Conservation (phyloP, 768 basidiomycete genomes). For the Nidula microcarpa region DNA sequence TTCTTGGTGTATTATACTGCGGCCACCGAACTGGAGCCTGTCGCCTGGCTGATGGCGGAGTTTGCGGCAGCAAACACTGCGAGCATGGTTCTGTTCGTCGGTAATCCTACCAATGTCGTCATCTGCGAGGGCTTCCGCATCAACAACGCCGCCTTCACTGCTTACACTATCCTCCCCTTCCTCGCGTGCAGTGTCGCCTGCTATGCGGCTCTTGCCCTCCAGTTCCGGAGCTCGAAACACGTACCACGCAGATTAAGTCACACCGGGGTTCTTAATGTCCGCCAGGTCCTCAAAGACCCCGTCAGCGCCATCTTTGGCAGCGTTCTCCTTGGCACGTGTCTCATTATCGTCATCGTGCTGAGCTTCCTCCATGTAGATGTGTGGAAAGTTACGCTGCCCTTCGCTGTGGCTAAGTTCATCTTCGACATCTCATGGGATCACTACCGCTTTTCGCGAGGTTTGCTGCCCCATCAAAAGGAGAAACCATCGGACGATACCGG, state of each 20-base stretch:
- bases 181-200: conserved; percentile 64
- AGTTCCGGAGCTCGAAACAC: conserved; percentile 54
- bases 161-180: conserved; percentile 81
- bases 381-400: conserved; percentile 83
- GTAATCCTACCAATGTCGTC: conserved; percentile 93
- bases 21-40: conserved; percentile 52
- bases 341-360: conserved; percentile 72
- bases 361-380: conserved; percentile 77
- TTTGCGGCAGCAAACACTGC: conserved; percentile 81
- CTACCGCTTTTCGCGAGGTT: conserved; percentile 31
- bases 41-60: conserved; percentile 71
- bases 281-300: conserved; percentile 68
- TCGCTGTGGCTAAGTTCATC: conserved; percentile 66
- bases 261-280: conserved; percentile 39
- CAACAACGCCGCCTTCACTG: conserved; percentile 75
- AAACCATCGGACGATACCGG: conserved; percentile 5
- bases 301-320: conserved; percentile 73
- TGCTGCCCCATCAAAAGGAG: conserved; percentile 8
- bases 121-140: conserved; percentile 83
- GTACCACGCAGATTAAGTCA: conserved; percentile 44
- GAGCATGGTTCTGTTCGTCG: conserved; percentile 73
- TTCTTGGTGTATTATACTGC: conserved; percentile 88
- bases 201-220: conserved; percentile 51
- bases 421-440: conserved; percentile 65
- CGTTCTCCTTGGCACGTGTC: conserved; percentile 58